Evolutionary conservation across 2,329 filamentous ascomycete species (phyloP), one percentile per base, ranked within the genome.

Genomic region (Monilinia aucupariae): DNA sequence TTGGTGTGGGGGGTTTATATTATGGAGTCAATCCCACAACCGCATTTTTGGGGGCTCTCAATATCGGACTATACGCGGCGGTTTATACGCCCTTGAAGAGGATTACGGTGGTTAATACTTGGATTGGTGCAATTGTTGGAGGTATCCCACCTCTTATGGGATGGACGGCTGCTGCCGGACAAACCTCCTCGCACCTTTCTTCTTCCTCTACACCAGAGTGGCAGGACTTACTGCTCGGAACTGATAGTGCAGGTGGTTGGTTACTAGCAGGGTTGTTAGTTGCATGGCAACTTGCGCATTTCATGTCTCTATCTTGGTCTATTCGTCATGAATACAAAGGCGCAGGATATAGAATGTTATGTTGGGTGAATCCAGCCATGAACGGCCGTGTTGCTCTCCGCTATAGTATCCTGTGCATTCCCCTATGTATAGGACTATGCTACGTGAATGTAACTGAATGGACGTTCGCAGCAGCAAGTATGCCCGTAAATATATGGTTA

Each of bases 211-310:
- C 82, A 68, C 88, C 89, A 37, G 87, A 85, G 13, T 94, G 89
- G 87, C 81, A 83, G 55, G 91, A 94, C 72, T 82, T 96, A 47
- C 79, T 96, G 0, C 84, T 96, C 63, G 87, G 90, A 71, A 74
- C 87, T 74, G 71, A 85, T 75, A 82, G 80, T 32, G 77, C 86
- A 13, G 94, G 94, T 6, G 94, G 93, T 4, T 99, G 94, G 94
- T 78, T 97, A 0, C 79, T 97, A 17, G 93, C 91, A 0, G 85
- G 82, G 0, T 78, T 97, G 8, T 80, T 99, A 6, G 96, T 96
- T 69, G 89, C 92, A 15, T 99, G 94, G 94, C 93, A 99, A 74
- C 97, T 99, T 73, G 92, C 94, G 3, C 94, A 99, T 77, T 99
- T 99, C 79, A 97, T 97, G 82, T 89, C 92, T 0, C 81, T 99